A percentile compares a stretch with the other conserved stretches of the same genome.
Evolutionary conservation across 331 rosid genomes (phyloP).

Genomic region (Arachis monticola): DNA sequence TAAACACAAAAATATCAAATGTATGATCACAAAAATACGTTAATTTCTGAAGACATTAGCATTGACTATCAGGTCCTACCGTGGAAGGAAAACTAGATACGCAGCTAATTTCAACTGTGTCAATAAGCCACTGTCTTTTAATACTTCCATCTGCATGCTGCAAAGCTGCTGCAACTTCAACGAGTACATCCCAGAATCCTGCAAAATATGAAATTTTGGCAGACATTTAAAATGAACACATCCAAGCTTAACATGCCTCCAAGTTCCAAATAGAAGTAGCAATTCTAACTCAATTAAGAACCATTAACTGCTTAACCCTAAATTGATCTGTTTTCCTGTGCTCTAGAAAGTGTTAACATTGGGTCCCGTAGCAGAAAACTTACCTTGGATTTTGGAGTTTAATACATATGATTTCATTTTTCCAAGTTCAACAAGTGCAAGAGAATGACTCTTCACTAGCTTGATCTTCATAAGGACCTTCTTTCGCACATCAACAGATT

Average conservation of each 20-base stretch:
- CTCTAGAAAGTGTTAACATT: neutral
- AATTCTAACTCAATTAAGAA: slow-evolving; percentile 22
- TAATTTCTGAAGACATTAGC: slow-evolving; percentile 20
- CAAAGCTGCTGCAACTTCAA: slow-evolving; percentile 81
- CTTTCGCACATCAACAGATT: slow-evolving; percentile 51
- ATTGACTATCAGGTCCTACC: slow-evolving; percentile 51
- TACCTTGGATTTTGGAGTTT: slow-evolving; percentile 69
- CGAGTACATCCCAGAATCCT: slow-evolving; percentile 80
- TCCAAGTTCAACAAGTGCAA: slow-evolving; percentile 75
- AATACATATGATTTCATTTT: slow-evolving; percentile 67
- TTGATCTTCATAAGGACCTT: slow-evolving; percentile 74
- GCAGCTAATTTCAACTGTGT: slow-evolving; percentile 87
- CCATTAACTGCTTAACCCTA: slow-evolving; percentile 15
- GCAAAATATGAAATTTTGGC: slow-evolving; percentile 41
- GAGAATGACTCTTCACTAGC: slow-evolving; percentile 69
- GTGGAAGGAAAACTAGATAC: slow-evolving; percentile 78
- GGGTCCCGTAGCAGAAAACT: slow-evolving; percentile 38
- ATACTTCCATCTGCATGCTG: slow-evolving; percentile 75
- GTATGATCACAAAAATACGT: neutral
- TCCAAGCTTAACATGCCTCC: slow-evolving; percentile 31
- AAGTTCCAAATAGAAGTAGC: slow-evolving; percentile 14
- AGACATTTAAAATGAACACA: slow-evolving; percentile 24
- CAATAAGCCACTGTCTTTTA: slow-evolving; percentile 85
- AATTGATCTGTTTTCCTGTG: slow-evolving; percentile 19
- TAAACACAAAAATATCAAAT: neutral